phyloP scores from a whole-genome alignment of 352 stramenopile species.

The Pythium phragmiticola region DNA sequence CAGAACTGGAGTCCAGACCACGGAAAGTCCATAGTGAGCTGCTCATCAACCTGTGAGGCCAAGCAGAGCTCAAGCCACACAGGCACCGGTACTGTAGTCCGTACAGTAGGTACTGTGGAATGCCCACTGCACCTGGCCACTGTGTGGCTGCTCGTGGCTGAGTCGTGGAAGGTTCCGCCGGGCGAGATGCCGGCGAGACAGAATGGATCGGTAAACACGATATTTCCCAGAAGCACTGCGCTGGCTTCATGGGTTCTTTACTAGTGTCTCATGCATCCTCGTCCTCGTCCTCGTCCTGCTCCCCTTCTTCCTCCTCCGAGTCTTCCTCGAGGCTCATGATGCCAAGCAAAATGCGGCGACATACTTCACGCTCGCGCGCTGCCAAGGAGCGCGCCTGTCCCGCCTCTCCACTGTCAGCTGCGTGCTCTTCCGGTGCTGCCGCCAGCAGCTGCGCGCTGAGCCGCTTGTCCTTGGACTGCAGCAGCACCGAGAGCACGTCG shows the following conservation, averaged over 20 bases:
- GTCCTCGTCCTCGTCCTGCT: slow-evolving; percentile 18
- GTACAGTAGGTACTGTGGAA: not conserved
- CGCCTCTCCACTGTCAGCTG: not conserved
- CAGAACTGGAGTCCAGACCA: slow-evolving; percentile 5
- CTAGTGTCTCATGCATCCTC: slow-evolving; percentile 5
- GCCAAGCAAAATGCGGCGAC: slow-evolving; percentile 58
- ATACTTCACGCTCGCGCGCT: slow-evolving; percentile 53
- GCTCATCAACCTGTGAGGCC: not conserved
- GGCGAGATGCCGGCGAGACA: slow-evolving; percentile 19
- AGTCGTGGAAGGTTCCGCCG: slow-evolving; percentile 5
- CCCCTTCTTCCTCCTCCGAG: slow-evolving; percentile 21
- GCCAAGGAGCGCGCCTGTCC: slow-evolving; percentile 32
- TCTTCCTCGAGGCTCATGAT: slow-evolving; percentile 63
- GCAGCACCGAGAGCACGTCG: slow-evolving; percentile 55
- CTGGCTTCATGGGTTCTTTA: not conserved
- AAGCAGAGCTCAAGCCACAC: not conserved
- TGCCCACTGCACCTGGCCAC: not conserved
- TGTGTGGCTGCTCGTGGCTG: slow-evolving; percentile 1
- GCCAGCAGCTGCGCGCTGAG: slow-evolving; percentile 47
- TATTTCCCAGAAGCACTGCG: not conserved
- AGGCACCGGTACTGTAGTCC: not conserved
- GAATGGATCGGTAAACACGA: not conserved
- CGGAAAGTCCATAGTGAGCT: not conserved
- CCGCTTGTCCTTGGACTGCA: slow-evolving; percentile 64
- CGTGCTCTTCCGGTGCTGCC: not conserved